Conservation (phyloP, 1,284 basidiomycete genomes). For the Apiotrichum siamense region DNA sequence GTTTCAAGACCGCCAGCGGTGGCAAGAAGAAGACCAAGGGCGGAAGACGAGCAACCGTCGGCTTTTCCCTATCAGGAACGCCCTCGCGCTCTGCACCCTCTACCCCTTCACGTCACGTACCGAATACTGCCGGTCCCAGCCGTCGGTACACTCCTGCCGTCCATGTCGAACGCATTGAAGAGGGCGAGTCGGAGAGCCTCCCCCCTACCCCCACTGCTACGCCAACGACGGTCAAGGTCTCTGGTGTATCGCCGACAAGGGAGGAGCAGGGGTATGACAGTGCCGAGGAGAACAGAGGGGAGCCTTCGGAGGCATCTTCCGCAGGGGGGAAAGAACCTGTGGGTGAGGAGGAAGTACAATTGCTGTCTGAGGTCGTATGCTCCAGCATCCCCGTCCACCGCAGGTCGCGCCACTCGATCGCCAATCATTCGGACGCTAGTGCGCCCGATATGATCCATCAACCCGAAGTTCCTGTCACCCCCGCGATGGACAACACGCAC, state of each 20-base stretch:
- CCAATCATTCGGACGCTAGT: not conserved
- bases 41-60: conserved; percentile 28
- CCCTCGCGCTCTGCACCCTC: conserved; percentile 9
- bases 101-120: not conserved
- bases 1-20: conserved; percentile 4
- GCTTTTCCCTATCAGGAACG: conserved; percentile 30
- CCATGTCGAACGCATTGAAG: conserved; percentile 1
- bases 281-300: conserved; percentile 2
- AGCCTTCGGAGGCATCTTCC: not conserved
- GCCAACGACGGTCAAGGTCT: not conserved
- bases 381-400: not conserved
- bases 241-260: too few species aligned
- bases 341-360: too few species aligned
- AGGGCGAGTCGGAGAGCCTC: conserved; percentile 9
- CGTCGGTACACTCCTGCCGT: not conserved
- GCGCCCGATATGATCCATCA: not conserved
- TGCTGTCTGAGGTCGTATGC: too few species aligned
- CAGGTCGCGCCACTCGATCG: not conserved
- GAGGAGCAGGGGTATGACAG: not conserved
- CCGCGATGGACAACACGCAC: not conserved
- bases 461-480: not conserved
- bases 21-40: too few species aligned
- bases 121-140: not conserved
- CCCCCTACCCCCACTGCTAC: not conserved
- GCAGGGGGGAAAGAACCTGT: not conserved